A percentile compares a stretch with the other conserved stretches of the same genome.
Evolutionary conservation across 1,139 yeast species (phyloP).

Genomic region (Candida dubliniensis): DNA sequence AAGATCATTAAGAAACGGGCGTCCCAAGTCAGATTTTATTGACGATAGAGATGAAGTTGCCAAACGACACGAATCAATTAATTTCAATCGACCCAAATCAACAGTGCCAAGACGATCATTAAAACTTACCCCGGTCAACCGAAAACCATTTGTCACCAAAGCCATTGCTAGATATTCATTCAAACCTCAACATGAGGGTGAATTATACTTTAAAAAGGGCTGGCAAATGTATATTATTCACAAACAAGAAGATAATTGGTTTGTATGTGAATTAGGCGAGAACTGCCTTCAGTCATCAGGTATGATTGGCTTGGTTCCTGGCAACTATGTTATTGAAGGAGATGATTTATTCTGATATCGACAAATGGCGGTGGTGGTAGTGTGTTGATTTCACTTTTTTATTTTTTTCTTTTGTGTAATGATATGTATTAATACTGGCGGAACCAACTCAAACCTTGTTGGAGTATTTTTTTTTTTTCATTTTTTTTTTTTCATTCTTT

Average conservation of each 20-base stretch:
- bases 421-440: too few relatives aligned
- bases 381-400: neutral
- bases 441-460: too few relatives aligned
- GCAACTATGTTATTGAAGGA: slow-evolving; percentile 57
- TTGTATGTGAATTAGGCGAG: slow-evolving; percentile 72
- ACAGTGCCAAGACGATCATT: slow-evolving; percentile 26
- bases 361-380: too few relatives aligned
- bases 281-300: slow-evolving; percentile 49
- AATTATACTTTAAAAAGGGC: slow-evolving; percentile 69
- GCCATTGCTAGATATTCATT: slow-evolving; percentile 72
- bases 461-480: too few relatives aligned
- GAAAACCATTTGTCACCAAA: slow-evolving; percentile 55
- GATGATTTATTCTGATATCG: slow-evolving; percentile 23
- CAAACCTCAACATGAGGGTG: slow-evolving; percentile 78
- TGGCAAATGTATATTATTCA: slow-evolving; percentile 70
- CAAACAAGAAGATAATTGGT: slow-evolving; percentile 89
- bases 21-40: slow-evolving; percentile 28
- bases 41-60: slow-evolving; percentile 43
- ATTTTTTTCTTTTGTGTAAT: neutral
- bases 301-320: slow-evolving; percentile 74
- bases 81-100: slow-evolving; percentile 40
- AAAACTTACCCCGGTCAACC: slow-evolving; percentile 38
- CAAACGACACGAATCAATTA: slow-evolving; percentile 35
- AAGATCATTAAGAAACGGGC: slow-evolving; percentile 31
- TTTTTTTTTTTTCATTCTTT: neutral